Conservation (phyloP, 2,329 filamentous ascomycete species). For the Xylariaceae sp. region DNA sequence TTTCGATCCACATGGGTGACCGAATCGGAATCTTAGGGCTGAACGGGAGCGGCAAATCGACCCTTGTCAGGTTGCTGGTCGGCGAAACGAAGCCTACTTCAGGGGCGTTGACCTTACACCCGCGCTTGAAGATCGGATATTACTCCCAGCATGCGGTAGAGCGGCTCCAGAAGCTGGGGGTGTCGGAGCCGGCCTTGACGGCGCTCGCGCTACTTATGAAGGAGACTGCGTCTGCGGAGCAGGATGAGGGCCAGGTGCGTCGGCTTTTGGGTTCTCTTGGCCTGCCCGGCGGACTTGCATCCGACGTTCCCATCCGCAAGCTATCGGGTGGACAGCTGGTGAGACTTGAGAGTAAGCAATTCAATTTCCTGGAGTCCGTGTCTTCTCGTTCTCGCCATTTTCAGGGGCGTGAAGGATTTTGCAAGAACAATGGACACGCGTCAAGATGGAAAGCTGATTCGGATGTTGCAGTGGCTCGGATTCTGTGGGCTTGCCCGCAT, state of each 20-base stretch:
- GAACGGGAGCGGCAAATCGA: constrained; percentile 80
- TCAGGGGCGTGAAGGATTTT: neutral
- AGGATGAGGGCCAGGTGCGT: constrained; percentile 65
- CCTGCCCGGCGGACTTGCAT: constrained; percentile 64
- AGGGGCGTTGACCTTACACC: constrained; percentile 62
- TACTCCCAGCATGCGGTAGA: constrained; percentile 80
- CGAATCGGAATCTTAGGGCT: constrained; percentile 72
- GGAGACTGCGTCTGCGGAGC: constrained; percentile 43
- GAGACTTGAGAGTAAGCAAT: constrained; percentile 41
- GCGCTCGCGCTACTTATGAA: constrained; percentile 60
- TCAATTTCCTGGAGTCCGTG: neutral
- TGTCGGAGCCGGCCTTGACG: constrained; percentile 51
- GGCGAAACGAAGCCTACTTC: constrained; percentile 53
- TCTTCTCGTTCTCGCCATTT: neutral
- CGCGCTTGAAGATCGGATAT: constrained; percentile 66
- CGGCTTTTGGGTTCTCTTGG: constrained; percentile 65
- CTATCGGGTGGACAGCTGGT: constrained; percentile 78
- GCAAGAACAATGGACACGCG: neutral
- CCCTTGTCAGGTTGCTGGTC: constrained; percentile 68
- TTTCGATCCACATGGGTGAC: constrained; percentile 70
- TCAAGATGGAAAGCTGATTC: neutral
- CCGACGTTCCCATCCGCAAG: constrained; percentile 67
- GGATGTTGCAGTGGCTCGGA: constrained; percentile 50
- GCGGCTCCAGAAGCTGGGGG: constrained; percentile 55
- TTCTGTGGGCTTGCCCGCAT: constrained; percentile 67